Conservation (phyloP, 371 early-diverging fungal species). For the Mortierella sp. region DNA sequence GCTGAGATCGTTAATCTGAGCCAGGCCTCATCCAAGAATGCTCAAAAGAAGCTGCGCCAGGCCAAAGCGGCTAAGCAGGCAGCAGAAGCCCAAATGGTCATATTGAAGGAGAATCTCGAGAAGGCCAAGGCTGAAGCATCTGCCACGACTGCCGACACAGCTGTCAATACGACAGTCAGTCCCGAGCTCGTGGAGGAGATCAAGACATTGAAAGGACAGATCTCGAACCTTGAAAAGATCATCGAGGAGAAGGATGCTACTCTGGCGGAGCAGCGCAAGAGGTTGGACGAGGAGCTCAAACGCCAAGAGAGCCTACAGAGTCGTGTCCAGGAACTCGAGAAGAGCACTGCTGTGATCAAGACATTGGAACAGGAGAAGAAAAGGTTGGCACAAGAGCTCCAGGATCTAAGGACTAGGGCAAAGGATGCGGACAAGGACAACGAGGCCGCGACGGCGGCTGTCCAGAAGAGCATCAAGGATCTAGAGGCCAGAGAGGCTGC, state of each 20-base stretch:
- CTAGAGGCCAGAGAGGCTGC: conserved; percentile 19
- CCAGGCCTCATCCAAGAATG: conserved; percentile 46
- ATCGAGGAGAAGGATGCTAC: conserved; percentile 40
- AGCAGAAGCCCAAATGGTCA: conserved; percentile 29
- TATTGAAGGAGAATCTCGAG: conserved; percentile 40
- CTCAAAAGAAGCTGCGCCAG: conserved; percentile 50
- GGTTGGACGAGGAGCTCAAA: conserved; percentile 56
- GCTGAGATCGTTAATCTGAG: conserved; percentile 29
- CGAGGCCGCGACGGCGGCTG: neutral
- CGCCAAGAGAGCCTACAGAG: conserved; percentile 15
- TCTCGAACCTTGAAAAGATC: conserved; percentile 30
- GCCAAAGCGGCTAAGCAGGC: conserved; percentile 50
- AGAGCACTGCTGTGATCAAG: conserved; percentile 7
- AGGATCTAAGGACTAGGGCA: conserved; percentile 19
- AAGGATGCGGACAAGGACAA: conserved; percentile 3
- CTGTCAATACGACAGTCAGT: neutral
- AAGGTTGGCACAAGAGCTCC: neutral
- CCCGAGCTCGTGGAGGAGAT: conserved; percentile 11
- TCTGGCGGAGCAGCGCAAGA: conserved; percentile 50
- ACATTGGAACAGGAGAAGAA: conserved; percentile 18
- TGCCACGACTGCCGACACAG: neutral
- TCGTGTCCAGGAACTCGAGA: conserved; percentile 32
- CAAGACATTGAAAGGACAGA: conserved; percentile 10
- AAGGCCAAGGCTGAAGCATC: conserved; percentile 19
- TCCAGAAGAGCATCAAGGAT: conserved; percentile 17